phyloP scores from a whole-genome alignment of 2,329 filamentous ascomycete genomes.

The Chaetomiaceae sp. region DNA sequence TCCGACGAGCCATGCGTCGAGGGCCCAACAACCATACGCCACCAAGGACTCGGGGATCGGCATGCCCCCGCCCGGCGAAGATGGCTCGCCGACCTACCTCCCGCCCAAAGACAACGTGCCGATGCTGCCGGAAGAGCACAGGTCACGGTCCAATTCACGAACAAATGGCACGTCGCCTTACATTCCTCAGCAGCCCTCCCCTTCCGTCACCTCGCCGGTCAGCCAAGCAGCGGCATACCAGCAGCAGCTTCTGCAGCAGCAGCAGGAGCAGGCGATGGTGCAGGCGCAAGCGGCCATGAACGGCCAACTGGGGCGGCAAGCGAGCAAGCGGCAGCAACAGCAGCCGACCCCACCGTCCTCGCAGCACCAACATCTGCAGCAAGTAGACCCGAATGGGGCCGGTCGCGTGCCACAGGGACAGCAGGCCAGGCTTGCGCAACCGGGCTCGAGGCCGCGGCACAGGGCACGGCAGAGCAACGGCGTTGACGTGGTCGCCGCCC shows the following conservation, averaged over 20 bases:
- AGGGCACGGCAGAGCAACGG: constrained; percentile 73
- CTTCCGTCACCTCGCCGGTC: constrained; percentile 30
- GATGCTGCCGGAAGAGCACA: constrained; percentile 62
- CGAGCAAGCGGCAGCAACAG: constrained; percentile 62
- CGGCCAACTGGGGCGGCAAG: constrained; percentile 64
- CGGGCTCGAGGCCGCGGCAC: constrained; percentile 65
- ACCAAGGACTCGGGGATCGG: constrained; percentile 61
- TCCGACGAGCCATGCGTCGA: constrained; percentile 59
- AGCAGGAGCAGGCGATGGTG: constrained; percentile 80
- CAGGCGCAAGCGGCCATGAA: constrained; percentile 73
- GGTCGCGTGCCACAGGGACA: constrained; percentile 27
- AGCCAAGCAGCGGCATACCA: constrained; percentile 49
- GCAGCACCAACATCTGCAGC: constrained; percentile 43
- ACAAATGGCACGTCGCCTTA: constrained; percentile 50
- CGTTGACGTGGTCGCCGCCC: constrained; percentile 74
- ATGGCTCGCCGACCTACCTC: constrained; percentile 43
- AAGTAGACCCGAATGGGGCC: constrained; percentile 36
- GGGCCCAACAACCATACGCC: constrained; percentile 51
- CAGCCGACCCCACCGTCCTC: constrained; percentile 48
- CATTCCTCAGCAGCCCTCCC: constrained; percentile 41
- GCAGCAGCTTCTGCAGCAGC: constrained; percentile 66
- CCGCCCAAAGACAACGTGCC: constrained; percentile 51
- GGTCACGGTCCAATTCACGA: constrained; percentile 64
- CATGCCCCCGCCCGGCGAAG: constrained; percentile 55
- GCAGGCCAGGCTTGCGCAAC: constrained; percentile 36